Percentiles rank a stretch among this genome's conserved stretches.
Conservation (phyloP, 2,329 filamentous ascomycete genomes). For the Penicillium aurantiogriseum region DNA sequence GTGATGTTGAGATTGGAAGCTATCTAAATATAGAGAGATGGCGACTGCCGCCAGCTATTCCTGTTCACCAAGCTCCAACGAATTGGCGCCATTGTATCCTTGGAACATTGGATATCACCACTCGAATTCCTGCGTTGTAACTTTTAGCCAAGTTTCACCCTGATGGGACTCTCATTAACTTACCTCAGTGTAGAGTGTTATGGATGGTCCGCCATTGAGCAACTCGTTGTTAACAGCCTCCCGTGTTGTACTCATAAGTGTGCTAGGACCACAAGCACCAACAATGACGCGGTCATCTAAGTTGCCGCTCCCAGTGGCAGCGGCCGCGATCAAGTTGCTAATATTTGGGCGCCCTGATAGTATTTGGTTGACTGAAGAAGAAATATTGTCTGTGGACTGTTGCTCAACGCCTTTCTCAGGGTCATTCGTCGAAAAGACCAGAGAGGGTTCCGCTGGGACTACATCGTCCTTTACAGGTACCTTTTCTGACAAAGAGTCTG, state of each 20-base stretch:
- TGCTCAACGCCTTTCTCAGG: neutral
- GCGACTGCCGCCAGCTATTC: too few species aligned
- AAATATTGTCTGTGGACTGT: neutral
- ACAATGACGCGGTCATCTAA: neutral
- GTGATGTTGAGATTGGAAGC: too few species aligned
- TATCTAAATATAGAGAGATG: too few species aligned
- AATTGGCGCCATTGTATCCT: neutral
- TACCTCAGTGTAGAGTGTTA: constrained; percentile 4
- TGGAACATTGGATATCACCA: neutral
- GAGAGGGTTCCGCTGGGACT: neutral
- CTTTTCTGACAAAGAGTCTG: neutral
- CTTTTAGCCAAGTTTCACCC: neutral
- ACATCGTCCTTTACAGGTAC: neutral
- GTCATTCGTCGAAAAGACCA: neutral
- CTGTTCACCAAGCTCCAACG: neutral
- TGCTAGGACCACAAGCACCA: neutral
- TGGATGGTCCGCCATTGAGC: neutral
- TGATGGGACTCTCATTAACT: neutral
- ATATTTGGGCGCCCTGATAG: neutral
- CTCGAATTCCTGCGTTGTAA: neutral
- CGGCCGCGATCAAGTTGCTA: neutral
- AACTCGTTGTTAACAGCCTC: neutral
- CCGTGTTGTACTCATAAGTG: neutral
- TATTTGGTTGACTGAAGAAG: neutral
- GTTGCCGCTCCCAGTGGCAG: neutral